Evolutionary conservation across 768 basidiomycete species (phyloP).

Genomic region (Mycena chlorophos): DNA sequence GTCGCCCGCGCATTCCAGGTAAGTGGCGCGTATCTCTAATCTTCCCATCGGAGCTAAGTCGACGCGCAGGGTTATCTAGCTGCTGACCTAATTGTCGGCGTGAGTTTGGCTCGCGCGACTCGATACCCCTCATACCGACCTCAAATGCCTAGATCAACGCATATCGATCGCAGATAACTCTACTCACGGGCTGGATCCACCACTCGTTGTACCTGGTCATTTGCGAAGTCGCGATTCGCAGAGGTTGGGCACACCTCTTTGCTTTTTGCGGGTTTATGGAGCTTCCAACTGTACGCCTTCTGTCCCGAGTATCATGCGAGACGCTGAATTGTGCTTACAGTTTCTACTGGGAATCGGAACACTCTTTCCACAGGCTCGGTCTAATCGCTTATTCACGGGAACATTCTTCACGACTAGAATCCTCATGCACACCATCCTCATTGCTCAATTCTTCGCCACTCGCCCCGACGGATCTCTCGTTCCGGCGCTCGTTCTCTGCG

Average conservation of each 20-base stretch:
- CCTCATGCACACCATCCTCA: not conserved
- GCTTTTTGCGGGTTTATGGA: slow-evolving; percentile 50
- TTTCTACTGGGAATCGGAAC: not conserved
- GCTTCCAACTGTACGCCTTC: no score
- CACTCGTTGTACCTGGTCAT: slow-evolving; percentile 45
- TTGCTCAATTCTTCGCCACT: not conserved
- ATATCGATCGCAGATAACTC: slow-evolving; percentile 49
- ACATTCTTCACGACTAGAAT: not conserved
- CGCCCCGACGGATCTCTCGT: not conserved
- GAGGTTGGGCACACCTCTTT: slow-evolving; percentile 43
- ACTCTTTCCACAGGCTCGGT: not conserved
- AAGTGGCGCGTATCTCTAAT: not conserved
- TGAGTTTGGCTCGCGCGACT: no score
- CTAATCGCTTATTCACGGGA: not conserved
- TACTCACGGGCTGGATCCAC: slow-evolving; percentile 58
- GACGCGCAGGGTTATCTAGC: slow-evolving; percentile 45
- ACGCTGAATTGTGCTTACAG: no score
- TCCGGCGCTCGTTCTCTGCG: not conserved
- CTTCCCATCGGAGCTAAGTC: not conserved
- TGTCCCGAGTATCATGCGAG: no score
- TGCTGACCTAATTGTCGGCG: slow-evolving; percentile 46
- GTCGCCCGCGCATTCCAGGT: not conserved
- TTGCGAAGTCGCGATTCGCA: slow-evolving; percentile 38
- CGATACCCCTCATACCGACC: no score
- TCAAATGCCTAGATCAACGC: no score